These are phyloP conservation scores for Pseudogymnoascus sp. DNA, from an alignment of 2,329 filamentous ascomycete genomes.

Conservation along the genomic window DNA sequence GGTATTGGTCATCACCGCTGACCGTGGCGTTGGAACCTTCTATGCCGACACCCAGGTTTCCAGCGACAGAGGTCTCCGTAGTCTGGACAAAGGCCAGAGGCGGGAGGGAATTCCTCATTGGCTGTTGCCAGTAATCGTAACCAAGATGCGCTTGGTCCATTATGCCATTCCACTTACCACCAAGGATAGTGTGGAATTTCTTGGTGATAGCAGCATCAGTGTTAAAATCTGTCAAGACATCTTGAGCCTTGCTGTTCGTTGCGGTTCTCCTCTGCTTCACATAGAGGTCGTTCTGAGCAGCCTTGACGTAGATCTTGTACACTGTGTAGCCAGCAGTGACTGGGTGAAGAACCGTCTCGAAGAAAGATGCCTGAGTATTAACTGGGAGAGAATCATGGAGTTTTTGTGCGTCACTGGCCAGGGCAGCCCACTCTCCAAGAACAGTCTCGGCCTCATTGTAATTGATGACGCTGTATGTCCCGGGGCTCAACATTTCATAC, in stretches of 20 bases:
- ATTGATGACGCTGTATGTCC: slow-evolving; percentile 54
- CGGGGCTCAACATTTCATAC: slow-evolving; percentile 53
- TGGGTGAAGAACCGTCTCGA: slow-evolving; percentile 55
- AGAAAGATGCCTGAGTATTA: slow-evolving; percentile 50
- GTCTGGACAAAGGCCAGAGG: slow-evolving; percentile 53
- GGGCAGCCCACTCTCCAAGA: slow-evolving; percentile 46
- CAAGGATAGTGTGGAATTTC: slow-evolving; percentile 50
- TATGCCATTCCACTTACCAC: slow-evolving; percentile 57
- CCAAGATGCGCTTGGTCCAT: slow-evolving; percentile 53
- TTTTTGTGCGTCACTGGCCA: slow-evolving; percentile 47
- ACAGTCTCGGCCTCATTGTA: slow-evolving; percentile 57
- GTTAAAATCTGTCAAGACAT: slow-evolving; percentile 48
- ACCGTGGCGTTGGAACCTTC: slow-evolving; percentile 61
- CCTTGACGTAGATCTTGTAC: slow-evolving; percentile 45
- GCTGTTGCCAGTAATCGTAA: slow-evolving; percentile 60
- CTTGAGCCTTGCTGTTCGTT: slow-evolving; percentile 46
- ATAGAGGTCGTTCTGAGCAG: slow-evolving; percentile 47
- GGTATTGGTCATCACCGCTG: slow-evolving; percentile 59
- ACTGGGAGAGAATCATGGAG: slow-evolving; percentile 48
- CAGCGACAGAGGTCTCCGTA: slow-evolving; percentile 50
- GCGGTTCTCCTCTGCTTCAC: slow-evolving; percentile 49
- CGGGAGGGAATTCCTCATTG: slow-evolving; percentile 62
- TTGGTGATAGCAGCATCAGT: slow-evolving; percentile 49
- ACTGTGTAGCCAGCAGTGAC: slow-evolving; percentile 50
- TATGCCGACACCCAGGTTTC: slow-evolving; percentile 55